Evolutionary conservation across 176 grass and related monocot species (phyloP), one percentile per base, ranked within the genome.

Genomic region (Luzula sylvatica): DNA sequence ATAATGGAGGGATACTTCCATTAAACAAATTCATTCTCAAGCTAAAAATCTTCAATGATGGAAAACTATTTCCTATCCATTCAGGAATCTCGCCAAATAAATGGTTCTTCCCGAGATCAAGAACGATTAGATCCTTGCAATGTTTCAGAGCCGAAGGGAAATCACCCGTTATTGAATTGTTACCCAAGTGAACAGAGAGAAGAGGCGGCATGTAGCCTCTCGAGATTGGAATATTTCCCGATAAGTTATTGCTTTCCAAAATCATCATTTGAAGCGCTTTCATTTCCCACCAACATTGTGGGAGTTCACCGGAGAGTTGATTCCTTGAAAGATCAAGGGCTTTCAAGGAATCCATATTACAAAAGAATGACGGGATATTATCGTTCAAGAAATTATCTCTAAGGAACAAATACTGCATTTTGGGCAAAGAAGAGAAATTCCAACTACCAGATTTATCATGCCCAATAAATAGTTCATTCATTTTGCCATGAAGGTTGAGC

Each of bases 261-360:
- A 83, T 78, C 66, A 95, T 54, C 46, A 81, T 74, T 27, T 78
- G 50, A 47, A 83, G 35, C 3, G 5, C 46, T 28, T 65, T 23
- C 48, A 72, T 39, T 3, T 83, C 29, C 69, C 79, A 74, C 75
- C 73, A 83, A 57, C 76, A 83, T 38, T 65, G 47, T 0, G 83
- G 88, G 6, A 83, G 65, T 56, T 80, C 30, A 8, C 83, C 72
- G 1, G 65, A 80, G 19, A 94, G 41, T 2, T 26, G n/a, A 74
- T 95, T 95, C 35, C 74, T 83, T 20, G 83, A 88, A 17, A 95
- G 69, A 68, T 95, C 83, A 8, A 88, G 61, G 7, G 78, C 38
- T 70, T 65, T 20, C 17, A 88, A 55, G 7, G 43, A 58, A 32
- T 71, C 39, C 30, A 81, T 39, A 47, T 51, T 66, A 65, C 88